Evolutionary conservation across 345 rosid species (phyloP).

Genomic region (Eucalyptus curtisii): DNA sequence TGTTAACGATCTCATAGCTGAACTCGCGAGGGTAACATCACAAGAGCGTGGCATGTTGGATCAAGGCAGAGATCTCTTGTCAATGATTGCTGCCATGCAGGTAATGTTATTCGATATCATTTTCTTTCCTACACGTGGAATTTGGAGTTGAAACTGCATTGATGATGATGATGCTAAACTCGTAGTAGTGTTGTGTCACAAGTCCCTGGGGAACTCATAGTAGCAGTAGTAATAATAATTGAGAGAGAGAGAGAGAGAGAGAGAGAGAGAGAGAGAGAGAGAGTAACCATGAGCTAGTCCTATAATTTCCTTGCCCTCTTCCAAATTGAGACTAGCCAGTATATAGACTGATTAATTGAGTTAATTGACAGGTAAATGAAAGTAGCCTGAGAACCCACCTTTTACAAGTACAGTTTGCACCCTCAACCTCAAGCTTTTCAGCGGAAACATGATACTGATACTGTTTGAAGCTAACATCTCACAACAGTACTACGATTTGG

Average conservation of each 20-base stretch:
- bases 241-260: not conserved
- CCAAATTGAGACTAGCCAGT: not conserved
- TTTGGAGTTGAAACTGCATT: not conserved
- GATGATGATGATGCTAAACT: not conserved
- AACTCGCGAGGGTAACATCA: constrained; percentile 33
- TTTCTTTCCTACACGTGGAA: not conserved
- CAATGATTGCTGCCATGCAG: constrained; percentile 48
- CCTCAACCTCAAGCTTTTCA: not conserved
- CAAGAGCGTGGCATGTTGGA: constrained; percentile 51
- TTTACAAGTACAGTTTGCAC: constrained; percentile 12
- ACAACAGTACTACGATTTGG: not conserved
- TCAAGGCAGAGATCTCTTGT: constrained; percentile 43
- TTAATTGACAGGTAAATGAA: constrained; percentile 48
- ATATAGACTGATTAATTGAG: not conserved
- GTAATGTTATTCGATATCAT: constrained; percentile 8
- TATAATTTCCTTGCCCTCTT: not conserved
- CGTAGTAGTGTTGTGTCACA: not conserved
- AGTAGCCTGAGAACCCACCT: constrained; percentile 51
- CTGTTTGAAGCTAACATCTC: not conserved
- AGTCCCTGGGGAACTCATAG: not conserved
- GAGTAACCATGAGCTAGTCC: not conserved
- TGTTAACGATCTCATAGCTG: constrained; percentile 31
- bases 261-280: not conserved
- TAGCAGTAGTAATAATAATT: not conserved
- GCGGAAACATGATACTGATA: not conserved